Evolutionary conservation across 192 early-diverging fungal species (phyloP), one percentile per base, ranked within the genome.

Genomic region (Dissophora globulifera): DNA sequence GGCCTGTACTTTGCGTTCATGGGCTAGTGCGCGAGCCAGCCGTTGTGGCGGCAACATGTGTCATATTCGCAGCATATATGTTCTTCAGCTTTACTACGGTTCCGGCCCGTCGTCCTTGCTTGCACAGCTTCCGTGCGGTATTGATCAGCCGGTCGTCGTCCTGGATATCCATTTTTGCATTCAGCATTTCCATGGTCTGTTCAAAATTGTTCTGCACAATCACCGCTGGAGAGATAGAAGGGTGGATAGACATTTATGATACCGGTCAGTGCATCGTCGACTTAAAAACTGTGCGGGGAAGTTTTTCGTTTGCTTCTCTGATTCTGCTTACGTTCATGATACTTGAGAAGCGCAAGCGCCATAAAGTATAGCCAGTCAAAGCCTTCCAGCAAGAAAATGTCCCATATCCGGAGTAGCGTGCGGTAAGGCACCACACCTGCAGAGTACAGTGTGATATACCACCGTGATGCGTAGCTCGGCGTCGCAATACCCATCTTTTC

Each of bases 361-460:
- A 81, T 80, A 67, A 78, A 82, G 48, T 84, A 84, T 2, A 87
- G 60, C 56, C 83, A 60, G 60, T 87, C 84, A 62, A 82, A 87
- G 2, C 86, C 86, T 52, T 71, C 62, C 22, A 87, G 43, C 38
- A 84, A 62, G 25, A 85, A 66, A 30, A 81, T 62, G 40, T 87
- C 86, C 86, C 86, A 87, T 40, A 87, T 84, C 29, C 86, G 67
- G 15, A 87, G 45, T 43, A 87, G 26, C 26, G 81, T 84, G 30
- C 83, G 80, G 64, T 85, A 81, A 16, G 61, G 67, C 26, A 87
- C 78, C 10, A 87, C 80, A 8, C 81, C 83, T 27, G 82, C 84
- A 25, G 86, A 71, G 51, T 84, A 87, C 8, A 87, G 67, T 0
- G 86, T 87, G 22, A 87, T 87, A 47, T 85, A 87, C 86, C 86